Base-by-base conservation (phyloP, 306 rosid genomes). In the Malus orientalis region DNA sequence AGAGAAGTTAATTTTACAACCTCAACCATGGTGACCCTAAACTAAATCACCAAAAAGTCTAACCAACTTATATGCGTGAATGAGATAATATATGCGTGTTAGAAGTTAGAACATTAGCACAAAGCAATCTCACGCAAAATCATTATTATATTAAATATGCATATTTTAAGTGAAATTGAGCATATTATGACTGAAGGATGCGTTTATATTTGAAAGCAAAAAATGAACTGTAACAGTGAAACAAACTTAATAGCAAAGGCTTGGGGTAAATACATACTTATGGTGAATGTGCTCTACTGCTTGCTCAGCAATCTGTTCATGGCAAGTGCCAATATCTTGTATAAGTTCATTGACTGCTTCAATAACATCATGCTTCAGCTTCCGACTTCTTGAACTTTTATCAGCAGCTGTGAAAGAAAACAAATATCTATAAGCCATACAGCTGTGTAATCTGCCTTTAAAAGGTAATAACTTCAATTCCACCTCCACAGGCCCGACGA, bases 241-340 rank as follows among this genome's bases (percentile, higher is more conserved):
- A 68, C 47, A 77, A 71, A 70, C 73, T 15, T 10, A 71, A 71
- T 63, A 80, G 51, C 65, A 63, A 55, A 71, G 70, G 74, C 62
- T 72, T 30, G 45, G 61, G 69, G 69, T 15, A 81, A 55, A 85
- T 74, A 8, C 23, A 53, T 86, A 96, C 99, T 96, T 96, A 40
- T 96, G 99, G 90, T 96, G 99, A 83, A 96, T 96, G 87, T 91
- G 99, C 84, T 96, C 99, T 20, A 96, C 96, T 81, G 99, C 99
- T 81, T 96, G 99, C 87, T 96, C 99, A 15, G 98, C 96, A 81
- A 96, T 96, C 82, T 88, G 93, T 64, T 96, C 99, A 70, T 91
- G 87, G 86, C 98, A 96, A 70, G 96, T 88, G 76, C 84, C 69
- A 79, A 96, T 87, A 80, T 93, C 99, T 85, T 86, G 96, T 81